These are phyloP conservation scores for Sindora glabra DNA, from an alignment of 306 rosid genomes.

Conservation along the genomic window DNA sequence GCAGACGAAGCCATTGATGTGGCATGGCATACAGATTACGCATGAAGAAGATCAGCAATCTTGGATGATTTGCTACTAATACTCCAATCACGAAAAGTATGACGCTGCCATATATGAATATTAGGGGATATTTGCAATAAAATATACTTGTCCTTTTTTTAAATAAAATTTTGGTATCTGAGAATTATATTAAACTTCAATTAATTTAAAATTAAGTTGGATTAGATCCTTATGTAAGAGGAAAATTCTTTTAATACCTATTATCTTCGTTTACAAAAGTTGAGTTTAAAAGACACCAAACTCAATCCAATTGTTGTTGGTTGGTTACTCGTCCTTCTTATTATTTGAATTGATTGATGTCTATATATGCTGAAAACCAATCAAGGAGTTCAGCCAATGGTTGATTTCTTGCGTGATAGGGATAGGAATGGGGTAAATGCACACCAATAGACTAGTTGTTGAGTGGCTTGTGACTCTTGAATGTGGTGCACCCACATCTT, in stretches of 20 bases:
- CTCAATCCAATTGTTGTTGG: no score
- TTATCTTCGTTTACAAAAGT: no score
- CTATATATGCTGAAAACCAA: no score
- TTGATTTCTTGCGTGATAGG: background rate
- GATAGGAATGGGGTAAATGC: background rate
- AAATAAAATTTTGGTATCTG: no score
- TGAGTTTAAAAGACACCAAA: no score
- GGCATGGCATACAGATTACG: background rate
- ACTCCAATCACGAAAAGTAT: background rate
- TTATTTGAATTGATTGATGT: no score
- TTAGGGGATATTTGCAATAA: background rate
- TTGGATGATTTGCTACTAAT: background rate
- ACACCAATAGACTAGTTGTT: conserved; percentile 16
- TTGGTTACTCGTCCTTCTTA: no score
- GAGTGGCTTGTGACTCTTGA: conserved; percentile 23
- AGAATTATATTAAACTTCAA: no score
- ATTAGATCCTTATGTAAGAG: no score
- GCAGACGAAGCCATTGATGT: background rate
- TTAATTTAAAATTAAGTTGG: no score
- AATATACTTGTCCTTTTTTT: no score
- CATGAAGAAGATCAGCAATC: background rate
- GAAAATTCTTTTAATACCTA: no score
- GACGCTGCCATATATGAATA: background rate
- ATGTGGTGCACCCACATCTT: conserved; percentile 8
- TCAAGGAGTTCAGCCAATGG: background rate